Base-by-base conservation (phyloP, 305 asterid species). In the Fraxinus latifolia region DNA sequence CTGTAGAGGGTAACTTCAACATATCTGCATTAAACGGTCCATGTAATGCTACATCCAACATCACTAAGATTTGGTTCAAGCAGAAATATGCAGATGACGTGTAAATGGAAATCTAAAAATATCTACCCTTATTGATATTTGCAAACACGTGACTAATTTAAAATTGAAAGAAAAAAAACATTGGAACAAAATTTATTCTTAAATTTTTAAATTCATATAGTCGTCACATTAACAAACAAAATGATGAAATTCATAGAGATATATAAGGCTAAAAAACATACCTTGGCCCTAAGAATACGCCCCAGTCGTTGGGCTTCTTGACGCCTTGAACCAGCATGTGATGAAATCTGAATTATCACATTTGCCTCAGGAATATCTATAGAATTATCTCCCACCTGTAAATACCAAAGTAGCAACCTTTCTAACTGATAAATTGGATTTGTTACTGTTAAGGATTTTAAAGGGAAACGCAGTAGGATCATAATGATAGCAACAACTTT, bases 221-320 rank as follows among this genome's bases (percentile, higher is more conserved):
- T 37, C n/a, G 68, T 70, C 25, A 60, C 7, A 42, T 70, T 29
- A 29, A 58, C 58, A 79, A 33, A 78, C 55, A 81, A 65, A 70
- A 53, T n/a, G n/a, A 74, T 34, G 23, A 31, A 34, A 14, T 65
- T 77, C 83, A 70, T 14, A 73, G 68, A 19, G 60, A 36, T n/a
- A 42, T 55, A 60, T 42, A 42, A 39, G 77, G 19, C 27, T 36
- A 83, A 50, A 68, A 53, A 73, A 33, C 71, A 42, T 29, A 92
- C 99, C 98, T 96, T 95, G 36, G 99, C 99, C 97, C 99, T 95
- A 80, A 95, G 98, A 93, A 95, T 95, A 93, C 98, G 99, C 72
- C 99, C 99, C 85, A 95, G 98, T 60, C 99, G 96, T 83, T 95
- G 98, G 82, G 98, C 98, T 87, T 95, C 99, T 87, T 95, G 99